These are phyloP conservation scores for Saccharum officinarum DNA, from an alignment of 176 grass and related monocot species.

Conservation along the genomic window DNA sequence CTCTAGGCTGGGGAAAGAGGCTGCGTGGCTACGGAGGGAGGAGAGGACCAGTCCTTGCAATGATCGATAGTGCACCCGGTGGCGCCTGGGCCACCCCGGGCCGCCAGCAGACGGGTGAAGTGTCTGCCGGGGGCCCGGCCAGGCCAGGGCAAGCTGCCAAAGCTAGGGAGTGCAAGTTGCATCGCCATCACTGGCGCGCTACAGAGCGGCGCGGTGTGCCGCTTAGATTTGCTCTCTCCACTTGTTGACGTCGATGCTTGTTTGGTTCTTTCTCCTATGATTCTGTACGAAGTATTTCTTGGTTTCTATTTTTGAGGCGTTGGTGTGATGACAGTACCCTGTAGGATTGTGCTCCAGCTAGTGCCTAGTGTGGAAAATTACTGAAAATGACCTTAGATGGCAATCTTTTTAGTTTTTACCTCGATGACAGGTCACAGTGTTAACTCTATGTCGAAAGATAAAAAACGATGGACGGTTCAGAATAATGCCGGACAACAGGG, in stretches of 20 bases:
- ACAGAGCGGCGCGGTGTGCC: background rate
- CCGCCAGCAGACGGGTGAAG: conserved; percentile 12
- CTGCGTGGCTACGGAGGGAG: background rate
- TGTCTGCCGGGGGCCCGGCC: background rate
- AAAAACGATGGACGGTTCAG: background rate
- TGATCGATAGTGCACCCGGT: background rate
- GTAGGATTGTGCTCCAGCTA: background rate
- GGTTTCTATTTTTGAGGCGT: background rate
- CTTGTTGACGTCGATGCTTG: conserved; percentile 6
- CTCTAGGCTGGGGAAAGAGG: background rate
- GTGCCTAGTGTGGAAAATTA: background rate
- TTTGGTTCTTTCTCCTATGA: background rate
- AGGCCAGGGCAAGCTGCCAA: conserved; percentile 25
- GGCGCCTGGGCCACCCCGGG: background rate
- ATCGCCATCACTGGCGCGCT: background rate
- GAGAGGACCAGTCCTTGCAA: conserved; percentile 18
- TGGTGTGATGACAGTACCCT: background rate
- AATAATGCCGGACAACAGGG: background rate
- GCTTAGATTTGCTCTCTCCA: conserved; percentile 14
- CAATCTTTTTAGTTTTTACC: background rate
- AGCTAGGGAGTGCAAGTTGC: conserved; percentile 28
- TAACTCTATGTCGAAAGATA: too few relatives aligned
- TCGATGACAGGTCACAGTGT: background rate
- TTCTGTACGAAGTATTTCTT: background rate
- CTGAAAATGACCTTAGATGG: background rate